A percentile compares a stretch with the other conserved stretches of the same genome.
Evolutionary conservation across 148 eudicot genomes (phyloP).

Genomic region (Amaranthus cruentus): DNA sequence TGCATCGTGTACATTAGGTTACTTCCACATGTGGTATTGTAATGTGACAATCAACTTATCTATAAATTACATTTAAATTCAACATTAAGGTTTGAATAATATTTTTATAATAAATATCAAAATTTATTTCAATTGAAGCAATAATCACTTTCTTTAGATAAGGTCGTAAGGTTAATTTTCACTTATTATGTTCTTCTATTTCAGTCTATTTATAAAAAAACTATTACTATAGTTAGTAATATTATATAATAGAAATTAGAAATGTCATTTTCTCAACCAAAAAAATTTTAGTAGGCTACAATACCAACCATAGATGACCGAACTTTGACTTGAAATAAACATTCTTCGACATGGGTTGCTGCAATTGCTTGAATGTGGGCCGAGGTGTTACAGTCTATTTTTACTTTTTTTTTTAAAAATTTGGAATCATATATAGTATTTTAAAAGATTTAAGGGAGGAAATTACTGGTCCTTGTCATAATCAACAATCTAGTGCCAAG

Average conservation of each 20-base stretch:
- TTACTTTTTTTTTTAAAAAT: too few relatives aligned
- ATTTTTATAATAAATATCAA: too few relatives aligned
- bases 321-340: slow-evolving; percentile 7
- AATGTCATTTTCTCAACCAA: not conserved
- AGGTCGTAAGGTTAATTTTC: too few relatives aligned
- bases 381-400: not conserved
- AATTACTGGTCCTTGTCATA: too few relatives aligned
- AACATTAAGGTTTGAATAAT: not conserved
- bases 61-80: not conserved
- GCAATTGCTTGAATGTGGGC: not conserved
- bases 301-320: not conserved
- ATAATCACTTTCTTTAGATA: too few relatives aligned
- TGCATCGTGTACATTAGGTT: not conserved
- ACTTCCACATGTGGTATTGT: not conserved
- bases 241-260: not conserved
- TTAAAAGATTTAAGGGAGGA: too few relatives aligned
- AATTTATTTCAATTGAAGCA: too few relatives aligned
- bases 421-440: too few relatives aligned
- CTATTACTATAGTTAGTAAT: not conserved
- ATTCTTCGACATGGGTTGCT: not conserved
- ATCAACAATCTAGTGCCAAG: too few relatives aligned
- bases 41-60: not conserved
- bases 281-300: not conserved
- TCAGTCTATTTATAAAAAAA: not conserved
- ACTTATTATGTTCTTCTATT: too few relatives aligned